Conservation (phyloP, 129 eudicot genomes). For the Artemisia annua region DNA sequence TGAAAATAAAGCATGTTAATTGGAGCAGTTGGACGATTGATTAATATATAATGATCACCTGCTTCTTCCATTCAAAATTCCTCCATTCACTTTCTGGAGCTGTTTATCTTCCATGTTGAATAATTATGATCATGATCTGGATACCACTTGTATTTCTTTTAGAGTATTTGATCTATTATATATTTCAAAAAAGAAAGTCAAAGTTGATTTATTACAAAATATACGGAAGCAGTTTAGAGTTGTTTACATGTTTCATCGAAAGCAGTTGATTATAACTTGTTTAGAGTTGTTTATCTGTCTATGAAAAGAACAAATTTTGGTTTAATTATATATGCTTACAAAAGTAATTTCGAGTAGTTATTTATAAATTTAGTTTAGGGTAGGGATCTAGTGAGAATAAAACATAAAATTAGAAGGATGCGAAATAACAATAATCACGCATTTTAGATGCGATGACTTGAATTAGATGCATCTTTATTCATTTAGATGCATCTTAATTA, state of each 20-base stretch:
- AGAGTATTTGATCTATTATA: background rate
- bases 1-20: slow-evolving; percentile 2
- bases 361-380: too few relatives aligned
- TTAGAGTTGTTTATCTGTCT: background rate
- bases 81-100: slow-evolving; percentile 1
- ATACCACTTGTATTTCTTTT: background rate
- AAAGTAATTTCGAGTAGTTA: too few relatives aligned
- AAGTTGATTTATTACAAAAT: background rate
- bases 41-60: slow-evolving; percentile 1
- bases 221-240: background rate
- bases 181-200: background rate
- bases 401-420: too few relatives aligned
- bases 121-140: background rate
- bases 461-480: too few relatives aligned
- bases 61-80: slow-evolving; percentile 4
- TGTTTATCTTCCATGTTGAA: background rate
- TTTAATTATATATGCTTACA: too few relatives aligned
- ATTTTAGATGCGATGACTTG: too few relatives aligned
- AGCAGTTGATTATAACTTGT: background rate
- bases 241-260: background rate
- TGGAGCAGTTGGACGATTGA: slow-evolving; percentile 19
- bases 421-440: too few relatives aligned
- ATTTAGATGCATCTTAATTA: too few relatives aligned
- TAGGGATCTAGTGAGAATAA: too few relatives aligned
- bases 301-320: too few relatives aligned